Percentiles rank a stretch among this genome's conserved stretches.
Conservation (phyloP, 208 protist species). For the Acanthamoeba lenticulata region DNA sequence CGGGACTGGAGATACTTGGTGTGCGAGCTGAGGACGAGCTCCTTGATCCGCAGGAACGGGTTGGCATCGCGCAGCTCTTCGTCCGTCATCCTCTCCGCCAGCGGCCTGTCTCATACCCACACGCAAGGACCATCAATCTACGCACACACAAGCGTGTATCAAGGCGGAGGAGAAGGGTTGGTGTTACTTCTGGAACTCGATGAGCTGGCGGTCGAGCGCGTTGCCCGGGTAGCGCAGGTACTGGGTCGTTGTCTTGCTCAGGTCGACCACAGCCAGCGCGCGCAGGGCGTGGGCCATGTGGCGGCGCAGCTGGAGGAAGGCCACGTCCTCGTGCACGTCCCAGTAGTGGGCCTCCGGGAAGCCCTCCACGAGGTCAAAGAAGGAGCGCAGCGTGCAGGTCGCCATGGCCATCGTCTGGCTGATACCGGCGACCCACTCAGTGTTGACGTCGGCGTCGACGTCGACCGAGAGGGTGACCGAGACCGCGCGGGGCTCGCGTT, state of each 20-base stretch:
- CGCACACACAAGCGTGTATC: too few relatives aligned
- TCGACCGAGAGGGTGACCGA: not conserved
- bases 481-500: not conserved
- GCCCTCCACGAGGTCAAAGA: not conserved
- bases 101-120: not conserved
- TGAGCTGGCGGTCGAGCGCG: not conserved
- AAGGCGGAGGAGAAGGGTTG: too few relatives aligned
- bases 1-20: not conserved
- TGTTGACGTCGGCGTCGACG: not conserved
- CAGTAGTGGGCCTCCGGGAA: not conserved
- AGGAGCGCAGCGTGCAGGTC: not conserved
- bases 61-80: not conserved
- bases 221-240: slow-evolving; percentile 13
- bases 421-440: not conserved
- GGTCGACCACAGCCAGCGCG: not conserved
- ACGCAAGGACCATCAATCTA: not conserved
- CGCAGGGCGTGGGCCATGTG: not conserved
- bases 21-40: not conserved
- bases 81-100: not conserved
- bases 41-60: not conserved
- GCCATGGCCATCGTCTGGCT: not conserved
- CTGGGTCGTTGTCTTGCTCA: not conserved
- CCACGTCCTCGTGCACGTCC: not conserved
- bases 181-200: not conserved
- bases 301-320: not conserved